phyloP scores from a whole-genome alignment of 495 filamentous ascomycete genomes.

The Aspergillus sclerotioniger region DNA sequence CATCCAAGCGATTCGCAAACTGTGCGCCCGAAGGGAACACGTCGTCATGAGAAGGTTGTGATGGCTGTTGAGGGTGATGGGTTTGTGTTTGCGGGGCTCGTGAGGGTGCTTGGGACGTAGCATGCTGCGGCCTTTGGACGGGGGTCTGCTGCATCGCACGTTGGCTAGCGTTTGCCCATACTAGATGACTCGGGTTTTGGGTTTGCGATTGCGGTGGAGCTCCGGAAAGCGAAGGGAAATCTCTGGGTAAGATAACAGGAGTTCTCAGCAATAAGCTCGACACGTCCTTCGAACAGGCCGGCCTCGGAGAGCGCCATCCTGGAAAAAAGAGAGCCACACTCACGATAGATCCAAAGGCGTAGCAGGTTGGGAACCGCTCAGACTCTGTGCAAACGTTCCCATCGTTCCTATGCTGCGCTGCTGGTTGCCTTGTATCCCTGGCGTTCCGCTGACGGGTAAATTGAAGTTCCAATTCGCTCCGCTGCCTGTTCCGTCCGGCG shows the following conservation, averaged over 20 bases:
- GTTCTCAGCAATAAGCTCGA: conserved; percentile 19
- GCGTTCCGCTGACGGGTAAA: conserved; percentile 67
- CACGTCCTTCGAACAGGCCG: conserved; percentile 6
- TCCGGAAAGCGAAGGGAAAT: conserved; percentile 81
- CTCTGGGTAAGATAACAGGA: conserved; percentile 46
- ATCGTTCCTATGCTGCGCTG: conserved; percentile 59
- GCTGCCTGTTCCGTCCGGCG: conserved; percentile 52
- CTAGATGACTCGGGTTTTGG: conserved; percentile 54
- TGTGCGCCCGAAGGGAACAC: conserved; percentile 51
- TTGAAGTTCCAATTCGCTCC: conserved; percentile 74
- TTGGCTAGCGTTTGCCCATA: conserved; percentile 67
- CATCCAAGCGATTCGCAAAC: conserved; percentile 54
- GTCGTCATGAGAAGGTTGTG: conserved; percentile 57
- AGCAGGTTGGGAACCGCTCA: conserved; percentile 71
- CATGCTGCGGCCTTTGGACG: conserved; percentile 65
- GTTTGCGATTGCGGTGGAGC: conserved; percentile 62
- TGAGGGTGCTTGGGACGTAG: conserved; percentile 47
- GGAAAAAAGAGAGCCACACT: conserved; percentile 39
- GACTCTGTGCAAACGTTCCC: conserved; percentile 78
- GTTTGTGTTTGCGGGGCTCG: conserved; percentile 50
- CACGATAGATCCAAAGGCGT: conserved; percentile 79
- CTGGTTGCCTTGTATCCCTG: conserved; percentile 57
- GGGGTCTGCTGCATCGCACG: conserved; percentile 57
- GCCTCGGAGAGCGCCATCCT: conserved; percentile 2
- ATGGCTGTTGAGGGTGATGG: conserved; percentile 58